phyloP scores from a whole-genome alignment of 495 filamentous ascomycete genomes.

The Chaetomium tenue region DNA sequence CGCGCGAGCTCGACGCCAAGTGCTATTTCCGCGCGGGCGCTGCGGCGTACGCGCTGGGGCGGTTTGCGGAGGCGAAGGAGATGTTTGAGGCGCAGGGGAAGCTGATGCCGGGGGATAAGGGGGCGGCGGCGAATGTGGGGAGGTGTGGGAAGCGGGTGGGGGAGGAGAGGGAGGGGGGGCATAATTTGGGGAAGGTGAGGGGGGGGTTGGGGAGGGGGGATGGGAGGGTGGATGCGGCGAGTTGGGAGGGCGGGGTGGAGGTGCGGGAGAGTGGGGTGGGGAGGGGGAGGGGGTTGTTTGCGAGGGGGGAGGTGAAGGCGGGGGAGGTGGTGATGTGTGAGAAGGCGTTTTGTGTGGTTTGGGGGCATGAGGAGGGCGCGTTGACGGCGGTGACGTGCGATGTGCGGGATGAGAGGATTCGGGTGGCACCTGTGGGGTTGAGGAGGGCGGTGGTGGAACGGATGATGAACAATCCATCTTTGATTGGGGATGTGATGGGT shows the following conservation, averaged over 20 bases:
- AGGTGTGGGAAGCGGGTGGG: neutral
- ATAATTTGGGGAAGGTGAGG: neutral
- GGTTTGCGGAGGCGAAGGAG: neutral
- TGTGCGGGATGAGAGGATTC: constrained; percentile 8
- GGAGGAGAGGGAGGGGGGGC: neutral
- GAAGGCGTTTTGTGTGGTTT: constrained; percentile 12
- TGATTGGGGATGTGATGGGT: neutral
- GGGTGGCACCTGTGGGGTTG: constrained; percentile 7
- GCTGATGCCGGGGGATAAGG: constrained; percentile 2
- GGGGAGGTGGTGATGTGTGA: constrained; percentile 6
- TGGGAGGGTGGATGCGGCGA: neutral
- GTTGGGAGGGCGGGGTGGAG: neutral
- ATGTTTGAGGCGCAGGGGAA: neutral
- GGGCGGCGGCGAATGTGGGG: neutral
- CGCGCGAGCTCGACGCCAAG: constrained; percentile 6
- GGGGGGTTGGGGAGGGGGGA: neutral
- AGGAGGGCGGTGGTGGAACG: neutral
- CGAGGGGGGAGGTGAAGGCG: neutral
- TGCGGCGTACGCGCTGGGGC: constrained; percentile 2
- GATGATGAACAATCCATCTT: neutral
- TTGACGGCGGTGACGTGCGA: constrained; percentile 5
- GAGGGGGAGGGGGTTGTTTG: neutral
- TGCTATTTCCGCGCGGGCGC: constrained; percentile 5
- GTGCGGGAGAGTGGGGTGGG: neutral
- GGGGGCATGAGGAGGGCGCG: neutral